These are phyloP conservation scores for Byssoonygena ceratinophila DNA, from an alignment of 2,329 filamentous ascomycete species.

Conservation along the genomic window DNA sequence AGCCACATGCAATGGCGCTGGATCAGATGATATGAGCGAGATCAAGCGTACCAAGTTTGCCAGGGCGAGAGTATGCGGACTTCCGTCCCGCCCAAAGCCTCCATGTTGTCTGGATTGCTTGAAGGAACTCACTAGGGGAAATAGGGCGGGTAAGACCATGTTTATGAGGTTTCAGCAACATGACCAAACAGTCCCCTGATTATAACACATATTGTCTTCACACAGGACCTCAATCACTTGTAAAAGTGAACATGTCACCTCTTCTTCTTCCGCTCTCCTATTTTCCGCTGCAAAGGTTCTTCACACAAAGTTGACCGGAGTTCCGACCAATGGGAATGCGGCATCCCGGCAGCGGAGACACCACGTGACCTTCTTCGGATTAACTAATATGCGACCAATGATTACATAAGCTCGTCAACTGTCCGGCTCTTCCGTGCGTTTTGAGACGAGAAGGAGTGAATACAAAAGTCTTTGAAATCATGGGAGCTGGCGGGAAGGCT, in stretches of 20 bases:
- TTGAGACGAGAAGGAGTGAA: too few relatives aligned
- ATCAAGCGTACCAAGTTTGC: conserved; percentile 10
- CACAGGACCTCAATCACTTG: too few relatives aligned
- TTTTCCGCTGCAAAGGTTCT: too few relatives aligned
- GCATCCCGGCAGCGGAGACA: neutral
- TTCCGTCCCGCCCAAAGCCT: conserved; percentile 36
- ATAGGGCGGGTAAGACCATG: conserved; percentile 11
- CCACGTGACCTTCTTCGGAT: neutral
- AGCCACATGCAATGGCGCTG: too few relatives aligned
- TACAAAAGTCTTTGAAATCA: too few relatives aligned
- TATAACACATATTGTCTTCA: too few relatives aligned
- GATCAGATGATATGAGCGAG: neutral
- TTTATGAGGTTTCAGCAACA: conserved; percentile 25
- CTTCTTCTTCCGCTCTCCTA: too few relatives aligned
- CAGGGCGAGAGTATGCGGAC: neutral
- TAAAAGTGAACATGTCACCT: too few relatives aligned
- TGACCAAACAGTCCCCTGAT: conserved; percentile 7
- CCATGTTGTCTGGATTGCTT: conserved; percentile 37
- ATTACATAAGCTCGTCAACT: neutral
- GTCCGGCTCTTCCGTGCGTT: too few relatives aligned
- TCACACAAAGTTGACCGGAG: neutral
- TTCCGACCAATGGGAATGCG: neutral
- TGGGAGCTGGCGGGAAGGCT: too few relatives aligned
- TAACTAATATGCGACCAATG: too few relatives aligned
- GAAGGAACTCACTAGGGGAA: conserved; percentile 32